These are phyloP conservation scores for Agrocybe pediades DNA, from an alignment of 768 basidiomycete genomes.

Conservation along the genomic window DNA sequence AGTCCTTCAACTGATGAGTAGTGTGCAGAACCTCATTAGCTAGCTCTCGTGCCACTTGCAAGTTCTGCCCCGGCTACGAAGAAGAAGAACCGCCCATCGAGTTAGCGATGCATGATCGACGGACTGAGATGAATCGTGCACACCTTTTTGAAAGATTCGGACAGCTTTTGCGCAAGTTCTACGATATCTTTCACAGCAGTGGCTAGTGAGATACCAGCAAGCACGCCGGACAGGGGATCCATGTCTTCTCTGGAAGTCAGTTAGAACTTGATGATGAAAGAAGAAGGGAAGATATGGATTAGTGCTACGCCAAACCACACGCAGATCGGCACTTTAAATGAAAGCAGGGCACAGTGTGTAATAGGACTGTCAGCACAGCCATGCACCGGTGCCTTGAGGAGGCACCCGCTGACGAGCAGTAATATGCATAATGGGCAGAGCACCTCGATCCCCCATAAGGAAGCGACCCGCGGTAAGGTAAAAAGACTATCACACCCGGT, in stretches of 20 bases:
- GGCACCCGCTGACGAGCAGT: too few species aligned
- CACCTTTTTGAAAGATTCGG: conserved; percentile 1
- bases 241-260: background rate
- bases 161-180: background rate
- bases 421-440: too few species aligned
- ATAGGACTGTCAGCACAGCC: too few species aligned
- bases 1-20: conserved; percentile 4
- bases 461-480: too few species aligned
- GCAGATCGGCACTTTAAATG: too few species aligned
- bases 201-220: background rate
- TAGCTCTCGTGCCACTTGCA: conserved; percentile 1
- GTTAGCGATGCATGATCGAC: background rate
- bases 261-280: too few species aligned
- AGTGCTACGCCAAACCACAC: too few species aligned
- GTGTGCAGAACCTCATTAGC: conserved; percentile 5
- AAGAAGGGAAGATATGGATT: too few species aligned
- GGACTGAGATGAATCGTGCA: background rate
- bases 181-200: conserved; percentile 4
- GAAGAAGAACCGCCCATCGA: background rate
- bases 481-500: too few species aligned
- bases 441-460: too few species aligned
- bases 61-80: background rate
- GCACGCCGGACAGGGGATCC: background rate
- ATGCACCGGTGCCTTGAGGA: too few species aligned
- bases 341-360: too few species aligned